Conservation (phyloP, 768 basidiomycete genomes). For the Calocybe cyanea region DNA sequence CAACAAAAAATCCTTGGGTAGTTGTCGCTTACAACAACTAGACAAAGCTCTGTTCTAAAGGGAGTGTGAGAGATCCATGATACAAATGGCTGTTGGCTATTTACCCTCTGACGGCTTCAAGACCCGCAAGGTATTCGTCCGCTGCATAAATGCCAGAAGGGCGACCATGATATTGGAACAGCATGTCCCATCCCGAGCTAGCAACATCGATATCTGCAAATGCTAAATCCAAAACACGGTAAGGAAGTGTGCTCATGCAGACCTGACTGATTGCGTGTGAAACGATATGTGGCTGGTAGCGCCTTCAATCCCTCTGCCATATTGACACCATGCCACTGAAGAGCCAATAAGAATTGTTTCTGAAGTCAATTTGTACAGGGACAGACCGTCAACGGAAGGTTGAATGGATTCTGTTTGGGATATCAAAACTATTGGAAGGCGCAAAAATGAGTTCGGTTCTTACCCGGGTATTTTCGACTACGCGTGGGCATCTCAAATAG, state of each 20-base stretch:
- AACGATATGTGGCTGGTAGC: constrained; percentile 48
- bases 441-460: not conserved
- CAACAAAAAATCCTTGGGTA: too few relatives aligned
- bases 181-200: constrained; percentile 49
- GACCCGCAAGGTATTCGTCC: constrained; percentile 55
- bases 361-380: not conserved
- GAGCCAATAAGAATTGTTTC: not conserved
- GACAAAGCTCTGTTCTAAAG: constrained; percentile 47
- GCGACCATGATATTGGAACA: constrained; percentile 57
- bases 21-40: constrained; percentile 50
- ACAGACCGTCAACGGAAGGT: constrained; percentile 34
- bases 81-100: not conserved
- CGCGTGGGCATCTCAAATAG: not conserved
- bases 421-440: not conserved
- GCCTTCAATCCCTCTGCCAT: constrained; percentile 58
- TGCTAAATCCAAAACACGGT: not conserved
- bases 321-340: constrained; percentile 56
- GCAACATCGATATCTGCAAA: constrained; percentile 42
- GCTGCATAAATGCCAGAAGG: constrained; percentile 54
- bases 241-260: not conserved
- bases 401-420: constrained; percentile 42
- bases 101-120: constrained; percentile 51
- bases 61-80: not conserved
- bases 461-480: constrained; percentile 29
- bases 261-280: constrained; percentile 57